Evolutionary conservation across 257 asterid species (phyloP), one percentile per base, ranked within the genome.

Genomic region (Rauvolfia tetraphylla): DNA sequence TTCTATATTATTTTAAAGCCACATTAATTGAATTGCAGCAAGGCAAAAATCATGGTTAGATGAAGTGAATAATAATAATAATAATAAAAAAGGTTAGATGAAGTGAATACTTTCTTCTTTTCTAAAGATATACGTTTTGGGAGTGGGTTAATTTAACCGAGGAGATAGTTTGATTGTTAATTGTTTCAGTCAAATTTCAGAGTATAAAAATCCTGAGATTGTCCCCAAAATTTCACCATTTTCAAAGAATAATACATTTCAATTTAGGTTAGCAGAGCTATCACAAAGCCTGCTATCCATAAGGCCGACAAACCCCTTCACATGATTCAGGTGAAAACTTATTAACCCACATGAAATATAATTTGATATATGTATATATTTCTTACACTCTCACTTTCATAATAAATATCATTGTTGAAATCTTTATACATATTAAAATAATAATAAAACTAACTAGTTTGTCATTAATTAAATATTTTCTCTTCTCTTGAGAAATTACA

Each of bases 301-400:
- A 17, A 34, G 46, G 46, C 27, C 25, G 70, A 63, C 70, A 63
- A 33, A 15, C 44, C 46, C 34, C 20, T 76, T 68, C 71, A 57
- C 75, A 57, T 57, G 75, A 77, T 77, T 77, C 62, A 77, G 57
- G 76, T 68, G 71, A 59, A 71, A 44, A 33, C 41, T 13, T 20
- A 12, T 53, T 22, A 46, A 65, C 38, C 13, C 53, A 41, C 6
- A 41, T 8, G 46, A 41, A 41, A 41, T 41, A 41, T 41, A 41
- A n/a, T 41, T 8, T 41, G 46, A 41, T 41, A 41, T 41, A 41
- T 41, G 46, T 41, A 41, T 41, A 8, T 41, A 41, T 41, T 3
- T 41, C 8, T 41, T n/a, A n/a, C n/a, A n/a, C n/a, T n/a, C n/a
- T n/a, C n/a, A n/a, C n/a, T n/a, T n/a, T n/a, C n/a, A n/a, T n/a